Evolutionary conservation across 352 stramenopile genomes (phyloP).

Genomic region (Phytophthora hibernalis): DNA sequence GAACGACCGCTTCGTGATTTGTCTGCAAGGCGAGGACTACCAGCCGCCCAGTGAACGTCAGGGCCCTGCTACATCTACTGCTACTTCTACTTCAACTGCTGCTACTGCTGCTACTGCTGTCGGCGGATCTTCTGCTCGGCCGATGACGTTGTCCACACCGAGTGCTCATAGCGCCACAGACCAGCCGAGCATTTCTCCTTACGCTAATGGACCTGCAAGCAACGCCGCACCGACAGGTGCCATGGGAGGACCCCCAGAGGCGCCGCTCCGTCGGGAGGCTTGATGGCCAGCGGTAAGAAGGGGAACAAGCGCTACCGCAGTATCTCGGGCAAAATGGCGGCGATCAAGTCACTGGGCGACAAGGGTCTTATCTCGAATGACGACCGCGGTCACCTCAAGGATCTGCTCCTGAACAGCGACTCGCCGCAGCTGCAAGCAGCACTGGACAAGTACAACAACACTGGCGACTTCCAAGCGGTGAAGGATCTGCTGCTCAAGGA

Average conservation of each 20-base stretch:
- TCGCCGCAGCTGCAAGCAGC: conserved; percentile 77
- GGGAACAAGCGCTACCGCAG: conserved; percentile 78
- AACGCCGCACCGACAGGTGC: conserved; percentile 20
- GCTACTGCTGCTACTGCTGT: not conserved
- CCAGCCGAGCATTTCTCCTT: conserved; percentile 39
- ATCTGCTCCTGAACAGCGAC: conserved; percentile 83
- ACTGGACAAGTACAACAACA: conserved; percentile 80
- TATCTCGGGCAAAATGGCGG: conserved; percentile 84
- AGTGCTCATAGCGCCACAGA: conserved; percentile 17
- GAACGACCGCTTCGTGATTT: conserved; percentile 82
- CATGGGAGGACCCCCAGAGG: conserved; percentile 30
- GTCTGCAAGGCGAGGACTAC: conserved; percentile 76
- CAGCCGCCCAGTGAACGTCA: conserved; percentile 43
- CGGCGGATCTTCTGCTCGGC: conserved; percentile 16
- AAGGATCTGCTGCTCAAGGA: conserved; percentile 75
- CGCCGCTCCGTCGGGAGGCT: conserved; percentile 28
- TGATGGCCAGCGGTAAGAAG: conserved; percentile 60
- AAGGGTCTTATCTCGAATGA: conserved; percentile 77
- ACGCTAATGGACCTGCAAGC: conserved; percentile 14
- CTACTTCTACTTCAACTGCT: not conserved
- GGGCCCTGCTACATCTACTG: not conserved
- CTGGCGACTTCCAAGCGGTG: conserved; percentile 77
- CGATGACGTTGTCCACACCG: conserved; percentile 31
- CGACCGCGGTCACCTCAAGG: conserved; percentile 75
- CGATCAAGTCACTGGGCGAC: conserved; percentile 80